Evolutionary conservation across 2,329 filamentous ascomycete genomes (phyloP).

Genomic region (Chaetomium olivaceum): DNA sequence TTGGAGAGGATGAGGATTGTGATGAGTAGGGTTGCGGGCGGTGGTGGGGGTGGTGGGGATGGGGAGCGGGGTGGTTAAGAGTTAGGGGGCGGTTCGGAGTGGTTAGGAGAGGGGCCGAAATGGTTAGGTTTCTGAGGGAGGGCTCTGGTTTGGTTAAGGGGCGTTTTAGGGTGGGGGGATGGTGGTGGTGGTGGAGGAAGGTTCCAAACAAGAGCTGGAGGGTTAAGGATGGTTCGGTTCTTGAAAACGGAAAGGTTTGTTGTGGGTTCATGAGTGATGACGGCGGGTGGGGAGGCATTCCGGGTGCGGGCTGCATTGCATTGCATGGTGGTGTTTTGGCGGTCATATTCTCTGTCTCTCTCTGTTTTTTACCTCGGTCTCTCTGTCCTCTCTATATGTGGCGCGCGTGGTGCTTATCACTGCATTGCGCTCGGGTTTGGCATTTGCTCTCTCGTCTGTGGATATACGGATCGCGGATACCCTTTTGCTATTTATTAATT

Average conservation of each 20-base stretch:
- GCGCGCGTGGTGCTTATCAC: not conserved
- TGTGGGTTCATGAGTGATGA: not conserved
- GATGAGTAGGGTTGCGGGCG: conserved; percentile 34
- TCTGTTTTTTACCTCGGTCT: not conserved
- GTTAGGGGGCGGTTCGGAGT: no score
- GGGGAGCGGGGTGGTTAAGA: not conserved
- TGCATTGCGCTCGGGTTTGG: conserved; percentile 3
- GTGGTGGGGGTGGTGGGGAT: not conserved
- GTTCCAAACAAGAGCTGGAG: not conserved
- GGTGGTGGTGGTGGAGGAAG: not conserved
- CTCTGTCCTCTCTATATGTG: not conserved
- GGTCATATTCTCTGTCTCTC: not conserved
- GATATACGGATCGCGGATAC: conserved; percentile 17
- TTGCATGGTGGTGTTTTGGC: conserved; percentile 3
- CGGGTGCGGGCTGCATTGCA: not conserved
- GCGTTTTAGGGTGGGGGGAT: not conserved
- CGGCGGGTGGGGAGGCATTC: not conserved
- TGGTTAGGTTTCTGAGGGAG: no score
- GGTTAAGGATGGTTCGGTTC: not conserved
- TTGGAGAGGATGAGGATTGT: conserved; percentile 59
- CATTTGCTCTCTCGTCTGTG: conserved; percentile 1
- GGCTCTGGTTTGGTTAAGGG: not conserved
- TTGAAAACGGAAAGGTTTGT: not conserved
- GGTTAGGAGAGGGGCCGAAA: no score
- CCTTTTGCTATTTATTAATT: conserved; percentile 13